A percentile compares a stretch with the other conserved stretches of the same genome.
phyloP scores from a whole-genome alignment of 352 stramenopile species.

The Elongisporangium prolatum region DNA sequence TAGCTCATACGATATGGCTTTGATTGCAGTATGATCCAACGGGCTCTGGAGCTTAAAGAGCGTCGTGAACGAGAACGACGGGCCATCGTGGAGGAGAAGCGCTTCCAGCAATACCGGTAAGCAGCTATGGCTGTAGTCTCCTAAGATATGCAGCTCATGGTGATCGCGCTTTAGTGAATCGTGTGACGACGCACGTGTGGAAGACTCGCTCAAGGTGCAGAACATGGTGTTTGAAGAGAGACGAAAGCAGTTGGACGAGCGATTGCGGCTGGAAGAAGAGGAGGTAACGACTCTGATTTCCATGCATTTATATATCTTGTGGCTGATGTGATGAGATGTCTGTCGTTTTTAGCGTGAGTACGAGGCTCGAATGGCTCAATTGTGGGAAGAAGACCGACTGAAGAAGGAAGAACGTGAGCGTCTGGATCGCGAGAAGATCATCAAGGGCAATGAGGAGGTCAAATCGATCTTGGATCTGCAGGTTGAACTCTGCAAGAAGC shows the following conservation, averaged over 20 bases:
- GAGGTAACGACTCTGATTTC: constrained; percentile 21
- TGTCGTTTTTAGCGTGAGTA: constrained; percentile 40
- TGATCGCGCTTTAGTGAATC: constrained; percentile 33
- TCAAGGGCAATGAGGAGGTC: constrained; percentile 63
- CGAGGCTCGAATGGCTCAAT: constrained; percentile 55
- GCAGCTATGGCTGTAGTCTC: background rate
- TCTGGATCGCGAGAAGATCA: constrained; percentile 34
- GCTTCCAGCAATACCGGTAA: constrained; percentile 70
- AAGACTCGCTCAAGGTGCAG: constrained; percentile 63
- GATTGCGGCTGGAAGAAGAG: constrained; percentile 31
- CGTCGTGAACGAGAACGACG: constrained; percentile 52
- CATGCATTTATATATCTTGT: background rate
- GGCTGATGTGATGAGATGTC: constrained; percentile 4
- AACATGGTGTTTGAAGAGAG: constrained; percentile 55
- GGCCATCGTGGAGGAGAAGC: constrained; percentile 68
- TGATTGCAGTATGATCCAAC: constrained; percentile 59
- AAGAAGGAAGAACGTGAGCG: constrained; percentile 75
- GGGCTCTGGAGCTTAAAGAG: constrained; percentile 65
- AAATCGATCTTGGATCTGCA: constrained; percentile 75
- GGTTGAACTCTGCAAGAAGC: constrained; percentile 55
- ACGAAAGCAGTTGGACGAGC: constrained; percentile 56
- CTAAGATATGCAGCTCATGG: background rate
- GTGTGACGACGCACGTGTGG: constrained; percentile 54
- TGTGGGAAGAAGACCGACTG: constrained; percentile 67
- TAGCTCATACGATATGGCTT: background rate